These are phyloP conservation scores for Kodamaea ohmeri DNA, from an alignment of 1,139 yeast genomes.

Conservation along the genomic window DNA sequence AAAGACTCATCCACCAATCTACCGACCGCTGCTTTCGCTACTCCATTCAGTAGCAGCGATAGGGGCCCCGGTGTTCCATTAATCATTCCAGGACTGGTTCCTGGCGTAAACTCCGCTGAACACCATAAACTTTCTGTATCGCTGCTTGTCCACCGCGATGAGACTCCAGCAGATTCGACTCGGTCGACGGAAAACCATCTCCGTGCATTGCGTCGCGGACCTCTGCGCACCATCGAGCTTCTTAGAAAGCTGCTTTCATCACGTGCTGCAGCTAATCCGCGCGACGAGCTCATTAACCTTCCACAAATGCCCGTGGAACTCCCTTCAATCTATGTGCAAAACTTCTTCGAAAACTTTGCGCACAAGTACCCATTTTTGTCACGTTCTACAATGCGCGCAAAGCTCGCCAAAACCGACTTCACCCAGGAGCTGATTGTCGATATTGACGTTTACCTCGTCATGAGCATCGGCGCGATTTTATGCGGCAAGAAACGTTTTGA, in stretches of 20 bases:
- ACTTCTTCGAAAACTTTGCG: constrained; percentile 39
- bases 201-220: constrained; percentile 4
- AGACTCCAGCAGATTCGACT: constrained; percentile 6
- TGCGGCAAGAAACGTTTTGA: constrained; percentile 30
- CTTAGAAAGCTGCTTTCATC: constrained; percentile 1
- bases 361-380: constrained; percentile 38
- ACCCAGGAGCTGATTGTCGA: constrained; percentile 36
- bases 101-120: background rate
- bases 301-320: constrained; percentile 24
- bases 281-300: constrained; percentile 36
- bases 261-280: constrained; percentile 5
- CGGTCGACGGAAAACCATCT: constrained; percentile 6
- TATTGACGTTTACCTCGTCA: constrained; percentile 36
- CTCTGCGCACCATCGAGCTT: constrained; percentile 2
- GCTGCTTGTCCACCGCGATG: constrained; percentile 3
- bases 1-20: no score
- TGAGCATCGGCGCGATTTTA: constrained; percentile 41
- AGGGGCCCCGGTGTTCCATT: constrained; percentile 3
- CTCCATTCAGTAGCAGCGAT: constrained; percentile 2
- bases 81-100: background rate
- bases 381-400: constrained; percentile 20
- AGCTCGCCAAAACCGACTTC: constrained; percentile 30
- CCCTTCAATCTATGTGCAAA: constrained; percentile 31
- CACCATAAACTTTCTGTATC: constrained; percentile 2
- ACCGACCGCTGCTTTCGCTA: background rate